Conservation (phyloP, 2,329 filamentous ascomycete species). For the Stagonosporopsis chrysanthemi region DNA sequence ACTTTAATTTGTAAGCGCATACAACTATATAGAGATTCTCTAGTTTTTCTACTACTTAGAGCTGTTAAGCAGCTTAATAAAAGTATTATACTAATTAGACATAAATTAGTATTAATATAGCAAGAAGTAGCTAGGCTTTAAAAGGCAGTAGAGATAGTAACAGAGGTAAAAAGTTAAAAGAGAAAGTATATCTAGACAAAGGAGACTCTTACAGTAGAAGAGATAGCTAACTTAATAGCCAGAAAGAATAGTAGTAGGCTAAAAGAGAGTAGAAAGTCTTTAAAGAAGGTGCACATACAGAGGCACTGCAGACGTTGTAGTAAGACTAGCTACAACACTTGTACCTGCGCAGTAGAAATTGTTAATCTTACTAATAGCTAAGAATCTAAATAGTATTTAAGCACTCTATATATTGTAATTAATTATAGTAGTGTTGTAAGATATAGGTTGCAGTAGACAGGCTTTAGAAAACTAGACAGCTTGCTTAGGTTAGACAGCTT, state of each 20-base stretch:
- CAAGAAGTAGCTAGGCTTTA: not conserved
- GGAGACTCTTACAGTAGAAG: not conserved
- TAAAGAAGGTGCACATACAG: not conserved
- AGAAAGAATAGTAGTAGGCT: not conserved
- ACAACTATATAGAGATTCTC: not conserved
- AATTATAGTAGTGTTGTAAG: too few relatives aligned
- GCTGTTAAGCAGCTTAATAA: not conserved
- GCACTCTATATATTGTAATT: too few relatives aligned
- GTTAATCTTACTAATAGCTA: too few relatives aligned
- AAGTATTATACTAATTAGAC: not conserved
- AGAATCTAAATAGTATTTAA: too few relatives aligned
- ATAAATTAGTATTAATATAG: not conserved
- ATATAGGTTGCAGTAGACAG: too few relatives aligned
- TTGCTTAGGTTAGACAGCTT: too few relatives aligned
- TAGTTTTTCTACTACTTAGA: not conserved
- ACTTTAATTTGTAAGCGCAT: not conserved
- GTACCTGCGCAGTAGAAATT: too few relatives aligned
- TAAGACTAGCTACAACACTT: not conserved
- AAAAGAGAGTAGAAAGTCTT: not conserved
- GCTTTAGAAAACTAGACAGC: too few relatives aligned
- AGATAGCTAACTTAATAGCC: not conserved
- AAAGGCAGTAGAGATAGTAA: not conserved
- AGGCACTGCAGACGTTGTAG: not conserved
- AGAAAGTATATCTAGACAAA: not conserved
- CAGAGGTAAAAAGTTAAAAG: not conserved